Evolutionary conservation across 1,139 yeast species (phyloP).

Genomic region (Candida sanyaensis): DNA sequence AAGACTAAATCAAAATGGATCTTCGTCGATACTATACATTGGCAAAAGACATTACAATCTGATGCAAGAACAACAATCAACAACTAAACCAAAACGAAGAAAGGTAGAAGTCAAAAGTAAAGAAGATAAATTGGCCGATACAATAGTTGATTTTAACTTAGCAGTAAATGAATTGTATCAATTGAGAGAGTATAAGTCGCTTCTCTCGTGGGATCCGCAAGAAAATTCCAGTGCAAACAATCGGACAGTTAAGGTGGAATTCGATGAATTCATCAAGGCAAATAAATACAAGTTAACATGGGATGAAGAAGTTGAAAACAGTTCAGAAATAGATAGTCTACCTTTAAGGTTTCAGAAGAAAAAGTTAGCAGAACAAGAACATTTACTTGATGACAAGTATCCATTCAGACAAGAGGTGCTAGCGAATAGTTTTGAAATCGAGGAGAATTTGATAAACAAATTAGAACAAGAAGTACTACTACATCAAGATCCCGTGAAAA

Average conservation of each 20-base stretch:
- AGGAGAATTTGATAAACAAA: slow-evolving; percentile 20
- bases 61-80: not conserved
- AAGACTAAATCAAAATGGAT: slow-evolving; percentile 11
- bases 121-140: slow-evolving; percentile 28
- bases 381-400: slow-evolving; percentile 31
- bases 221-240: slow-evolving; percentile 36
- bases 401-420: slow-evolving; percentile 39
- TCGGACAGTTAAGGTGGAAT: slow-evolving; percentile 34
- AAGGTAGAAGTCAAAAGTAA: slow-evolving; percentile 14
- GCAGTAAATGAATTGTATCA: slow-evolving; percentile 56
- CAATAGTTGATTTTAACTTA: slow-evolving; percentile 47
- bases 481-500: not conserved
- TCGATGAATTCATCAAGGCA: slow-evolving; percentile 33
- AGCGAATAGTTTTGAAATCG: slow-evolving; percentile 24
- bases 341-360: slow-evolving; percentile 49
- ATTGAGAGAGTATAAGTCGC: slow-evolving; percentile 57
- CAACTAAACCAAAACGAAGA: slow-evolving; percentile 10
- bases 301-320: slow-evolving; percentile 31
- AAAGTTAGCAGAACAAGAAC: slow-evolving; percentile 41
- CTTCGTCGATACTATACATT: slow-evolving; percentile 6
- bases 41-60: slow-evolving; percentile 5
- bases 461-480: slow-evolving; percentile 7
- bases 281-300: slow-evolving; percentile 30
- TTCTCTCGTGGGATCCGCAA: slow-evolving; percentile 61
- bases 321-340: slow-evolving; percentile 29